phyloP scores from a whole-genome alignment of 768 basidiomycete genomes.

The Hypholoma sublateritium region DNA sequence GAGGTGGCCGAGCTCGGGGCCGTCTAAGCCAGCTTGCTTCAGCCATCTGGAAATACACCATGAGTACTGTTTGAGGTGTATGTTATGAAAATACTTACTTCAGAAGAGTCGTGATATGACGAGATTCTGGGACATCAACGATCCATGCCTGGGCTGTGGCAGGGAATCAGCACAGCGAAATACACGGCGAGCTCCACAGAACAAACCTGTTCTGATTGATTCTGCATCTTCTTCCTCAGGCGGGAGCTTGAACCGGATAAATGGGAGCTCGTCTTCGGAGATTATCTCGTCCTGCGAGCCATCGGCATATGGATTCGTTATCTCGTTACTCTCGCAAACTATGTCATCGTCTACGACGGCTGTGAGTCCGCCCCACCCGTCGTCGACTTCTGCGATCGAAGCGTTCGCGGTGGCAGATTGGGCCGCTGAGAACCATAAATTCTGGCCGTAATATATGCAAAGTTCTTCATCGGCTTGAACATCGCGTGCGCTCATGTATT shows the following conservation, averaged over 20 bases:
- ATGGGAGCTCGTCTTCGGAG: conserved; percentile 62
- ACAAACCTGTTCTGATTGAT: conserved; percentile 53
- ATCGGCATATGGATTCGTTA: conserved; percentile 27
- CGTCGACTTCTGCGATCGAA: conserved; percentile 26
- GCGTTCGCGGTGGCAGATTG: neutral
- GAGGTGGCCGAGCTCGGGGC: conserved; percentile 64
- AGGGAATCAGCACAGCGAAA: neutral
- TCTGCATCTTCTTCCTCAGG: conserved; percentile 64
- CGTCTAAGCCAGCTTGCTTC: conserved; percentile 60
- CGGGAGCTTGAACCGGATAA: conserved; percentile 56
- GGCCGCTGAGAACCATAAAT: conserved; percentile 61
- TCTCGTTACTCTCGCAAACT: conserved; percentile 2
- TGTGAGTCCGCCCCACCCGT: conserved; percentile 48
- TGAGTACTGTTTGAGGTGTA: neutral
- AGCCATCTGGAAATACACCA: conserved; percentile 57
- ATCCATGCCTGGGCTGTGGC: conserved; percentile 71
- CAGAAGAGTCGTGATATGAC: conserved; percentile 58
- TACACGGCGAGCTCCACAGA: no score
- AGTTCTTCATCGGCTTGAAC: conserved; percentile 69
- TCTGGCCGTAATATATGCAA: conserved; percentile 75
- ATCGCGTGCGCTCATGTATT: conserved; percentile 54
- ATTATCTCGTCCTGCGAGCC: conserved; percentile 49
- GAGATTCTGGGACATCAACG: conserved; percentile 67
- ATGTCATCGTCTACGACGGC: conserved; percentile 19
- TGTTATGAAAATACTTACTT: conserved; percentile 40